Evolutionary conservation across 805 yeast genomes (phyloP), one percentile per base, ranked within the genome.

Genomic region (Ogataea paraovalis): DNA sequence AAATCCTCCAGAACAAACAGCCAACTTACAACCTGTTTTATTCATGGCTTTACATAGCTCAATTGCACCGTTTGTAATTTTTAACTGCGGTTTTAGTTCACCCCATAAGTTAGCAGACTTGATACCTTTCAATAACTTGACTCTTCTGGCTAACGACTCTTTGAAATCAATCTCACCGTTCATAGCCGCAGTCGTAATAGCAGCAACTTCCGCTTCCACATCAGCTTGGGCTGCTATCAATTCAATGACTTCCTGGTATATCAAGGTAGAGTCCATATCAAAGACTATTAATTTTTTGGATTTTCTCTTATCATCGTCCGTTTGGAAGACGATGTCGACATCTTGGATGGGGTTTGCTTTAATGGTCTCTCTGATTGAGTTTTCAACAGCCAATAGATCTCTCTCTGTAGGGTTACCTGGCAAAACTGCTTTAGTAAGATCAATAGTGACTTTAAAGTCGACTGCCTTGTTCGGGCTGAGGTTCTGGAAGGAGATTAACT

Each of bases 241-340:
- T 62, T 94, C 99, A 56, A 94, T 94, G 36, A 94, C 97, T 68
- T 94, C 99, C 68, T 94, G 98, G 64, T 86, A 83, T 54, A 94
- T 94, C 61, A 94, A 71, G 0, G 99, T 94, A 0, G 97, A 90
- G 70, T 94, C 99, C 99, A 94, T 94, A 60, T 94, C 99, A 62
- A 94, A 94, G 10, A 95, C 87, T 51, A 87, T 83, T 43, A 94
- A 71, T 58, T 80, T 77, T 60, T 74, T 76, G 44, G 51, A 39
- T 57, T 62, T 66, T 62, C 73, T 70, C 41, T 46, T 49, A 1
- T 34, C 43, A 32, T 45, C 51, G 28, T 63, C 61, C 33, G 52
- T 60, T 54, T 78, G 82, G 27, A 76, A 64, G 10, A 76, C 58
- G 19, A 77, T 47, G 49, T 79, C 82, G 6, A 74, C 60, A 7